These are phyloP conservation scores for Aspergillus proliferans DNA, from an alignment of 2,329 filamentous ascomycete species.

Conservation along the genomic window DNA sequence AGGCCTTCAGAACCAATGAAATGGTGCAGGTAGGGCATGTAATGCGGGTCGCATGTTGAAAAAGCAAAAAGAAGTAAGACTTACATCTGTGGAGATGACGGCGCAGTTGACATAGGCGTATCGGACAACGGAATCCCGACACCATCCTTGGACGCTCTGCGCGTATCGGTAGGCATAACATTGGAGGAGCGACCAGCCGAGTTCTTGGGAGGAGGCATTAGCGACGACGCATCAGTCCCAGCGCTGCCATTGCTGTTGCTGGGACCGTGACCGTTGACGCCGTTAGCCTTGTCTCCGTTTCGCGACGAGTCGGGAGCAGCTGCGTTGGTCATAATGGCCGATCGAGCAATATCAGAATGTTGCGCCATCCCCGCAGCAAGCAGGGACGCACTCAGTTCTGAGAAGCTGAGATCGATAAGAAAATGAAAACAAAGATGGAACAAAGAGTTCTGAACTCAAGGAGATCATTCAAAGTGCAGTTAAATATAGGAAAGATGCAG, in stretches of 20 bases:
- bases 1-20: not conserved
- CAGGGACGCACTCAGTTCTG: constrained; percentile 11
- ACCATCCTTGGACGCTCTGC: constrained; percentile 37
- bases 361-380: constrained; percentile 33
- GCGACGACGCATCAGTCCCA: constrained; percentile 24
- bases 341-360: constrained; percentile 46
- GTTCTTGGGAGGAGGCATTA: constrained; percentile 34
- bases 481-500: too few species aligned
- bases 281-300: constrained; percentile 16
- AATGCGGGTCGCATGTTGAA: constrained; percentile 8
- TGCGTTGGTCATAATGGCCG: constrained; percentile 44
- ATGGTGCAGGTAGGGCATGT: constrained; percentile 7
- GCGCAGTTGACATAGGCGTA: constrained; percentile 57
- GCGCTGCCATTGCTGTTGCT: constrained; percentile 6
- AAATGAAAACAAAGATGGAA: not conserved
- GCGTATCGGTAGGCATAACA: constrained; percentile 34
- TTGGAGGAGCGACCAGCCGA: constrained; percentile 37
- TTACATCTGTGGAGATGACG: constrained; percentile 57
- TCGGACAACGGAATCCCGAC: constrained; percentile 54
- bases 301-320: constrained; percentile 15
- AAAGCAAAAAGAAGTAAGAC: constrained; percentile 22
- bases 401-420: not conserved
- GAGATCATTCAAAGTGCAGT: too few species aligned
- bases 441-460: not conserved
- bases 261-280: not conserved